These are phyloP conservation scores for Ensete ventricosum DNA, from an alignment of 176 grass and related monocot genomes.

Conservation along the genomic window DNA sequence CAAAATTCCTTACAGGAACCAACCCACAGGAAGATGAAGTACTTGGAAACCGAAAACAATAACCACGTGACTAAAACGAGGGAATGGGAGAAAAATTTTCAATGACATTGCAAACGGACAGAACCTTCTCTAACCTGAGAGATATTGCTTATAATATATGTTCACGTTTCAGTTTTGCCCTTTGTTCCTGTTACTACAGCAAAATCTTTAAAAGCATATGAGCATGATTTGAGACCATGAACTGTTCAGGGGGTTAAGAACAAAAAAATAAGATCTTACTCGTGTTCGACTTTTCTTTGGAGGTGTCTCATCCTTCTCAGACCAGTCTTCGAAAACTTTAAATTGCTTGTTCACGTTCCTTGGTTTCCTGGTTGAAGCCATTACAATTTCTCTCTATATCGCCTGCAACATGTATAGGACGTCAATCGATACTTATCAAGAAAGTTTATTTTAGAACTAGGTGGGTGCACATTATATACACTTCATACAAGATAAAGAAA, in stretches of 20 bases:
- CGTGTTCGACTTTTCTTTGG: slow-evolving; percentile 48
- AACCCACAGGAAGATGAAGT: background rate
- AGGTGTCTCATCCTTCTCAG: slow-evolving; percentile 55
- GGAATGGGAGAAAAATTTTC: background rate
- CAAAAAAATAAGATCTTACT: slow-evolving; percentile 32
- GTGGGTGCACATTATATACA: background rate
- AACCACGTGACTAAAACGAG: background rate
- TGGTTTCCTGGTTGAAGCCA: slow-evolving; percentile 85
- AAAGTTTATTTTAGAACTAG: background rate
- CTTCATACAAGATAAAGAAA: background rate
- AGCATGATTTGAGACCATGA: background rate
- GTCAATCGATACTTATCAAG: background rate
- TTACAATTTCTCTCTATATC: slow-evolving; percentile 13
- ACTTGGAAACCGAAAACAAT: background rate
- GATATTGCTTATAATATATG: background rate
- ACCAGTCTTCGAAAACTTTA: slow-evolving; percentile 75
- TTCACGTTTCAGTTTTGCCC: background rate
- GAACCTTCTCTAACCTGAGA: background rate
- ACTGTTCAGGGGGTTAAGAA: background rate
- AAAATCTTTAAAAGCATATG: background rate
- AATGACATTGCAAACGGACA: background rate
- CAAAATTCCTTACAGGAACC: background rate
- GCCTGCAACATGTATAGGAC: background rate
- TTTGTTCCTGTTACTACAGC: background rate
- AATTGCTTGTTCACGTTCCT: slow-evolving; percentile 74